Evolutionary conservation across 495 filamentous ascomycete species (phyloP), one percentile per base, ranked within the genome.

Genomic region (Aspergillus taichungensis): DNA sequence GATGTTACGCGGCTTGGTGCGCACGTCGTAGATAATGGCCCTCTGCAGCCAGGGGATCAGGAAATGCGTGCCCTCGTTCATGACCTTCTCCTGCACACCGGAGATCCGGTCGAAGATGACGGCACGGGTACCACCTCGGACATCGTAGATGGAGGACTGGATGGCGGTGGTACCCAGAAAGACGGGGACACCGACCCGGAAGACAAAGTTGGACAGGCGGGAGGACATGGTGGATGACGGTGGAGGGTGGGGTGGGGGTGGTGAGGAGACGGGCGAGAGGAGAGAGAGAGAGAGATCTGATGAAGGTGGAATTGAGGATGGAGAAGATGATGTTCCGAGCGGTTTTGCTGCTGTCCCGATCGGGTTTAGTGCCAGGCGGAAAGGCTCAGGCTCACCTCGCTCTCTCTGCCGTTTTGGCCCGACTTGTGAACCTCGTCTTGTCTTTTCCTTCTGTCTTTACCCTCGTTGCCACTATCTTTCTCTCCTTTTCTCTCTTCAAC

Each of bases 1-100:
- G 68, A 99, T 96, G 60, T 91, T 95, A 55, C 92, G 77, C 39
- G 92, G 92, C 77, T 94, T 94, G 35, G 92, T 97, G 49, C 92
- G 87, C 48, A 99, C 94, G 73, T 99, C 92, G 72, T 92, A 99
- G 64, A 95, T 74, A 66, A 99, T 94, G 52, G 83, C 83, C 71
- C 82, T 82, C 62, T 99, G 92, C 60, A 99, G 69, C 92, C 92
- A 99, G 1, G 92, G 92, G 35, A 99, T 66, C 36, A 97, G 73
- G 70, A 99, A 94, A 67, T 99, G 92, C 34, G 92, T 99, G 64
- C 92, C 92, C 69, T 99, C 92, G 65, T 89, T 91, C 59, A 90
- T 71, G 43, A 97, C 92, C 43, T 75, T 71, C 60, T 97, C 91
- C 71, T 92, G 87, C 46, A 99, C 92, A 64, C 92, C 92, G 14